These are phyloP conservation scores for Spergularia bocconei DNA, from an alignment of 148 eudicot genomes.

Conservation along the genomic window DNA sequence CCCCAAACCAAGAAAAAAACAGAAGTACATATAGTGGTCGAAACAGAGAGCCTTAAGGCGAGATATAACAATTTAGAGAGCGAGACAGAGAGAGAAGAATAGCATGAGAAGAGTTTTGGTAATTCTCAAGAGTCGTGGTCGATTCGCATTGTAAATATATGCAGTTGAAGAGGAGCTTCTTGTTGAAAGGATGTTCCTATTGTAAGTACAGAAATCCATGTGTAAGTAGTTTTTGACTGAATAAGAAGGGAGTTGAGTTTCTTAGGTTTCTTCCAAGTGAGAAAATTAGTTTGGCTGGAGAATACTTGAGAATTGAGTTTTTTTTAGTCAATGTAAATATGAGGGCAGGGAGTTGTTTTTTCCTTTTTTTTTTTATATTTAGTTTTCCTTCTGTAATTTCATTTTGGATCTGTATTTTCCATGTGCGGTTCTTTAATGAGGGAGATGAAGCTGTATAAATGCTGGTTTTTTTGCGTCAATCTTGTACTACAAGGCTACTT, in stretches of 20 bases:
- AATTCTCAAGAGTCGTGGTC: slow-evolving; percentile 20
- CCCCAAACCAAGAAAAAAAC: neutral
- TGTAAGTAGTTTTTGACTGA: slow-evolving; percentile 32
- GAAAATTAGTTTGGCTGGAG: slow-evolving; percentile 16
- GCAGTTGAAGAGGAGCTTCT: neutral
- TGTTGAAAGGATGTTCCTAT: slow-evolving; percentile 12
- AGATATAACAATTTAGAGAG: slow-evolving; percentile 13
- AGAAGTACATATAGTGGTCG: slow-evolving; percentile 28
- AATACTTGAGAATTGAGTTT: neutral
- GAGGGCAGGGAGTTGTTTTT: neutral
- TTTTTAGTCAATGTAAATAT: slow-evolving; percentile 17
- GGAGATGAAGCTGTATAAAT: slow-evolving; percentile 9
- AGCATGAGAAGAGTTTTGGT: slow-evolving; percentile 38
- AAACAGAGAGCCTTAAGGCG: slow-evolving; percentile 20
- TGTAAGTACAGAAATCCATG: slow-evolving; percentile 34
- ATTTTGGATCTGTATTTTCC: neutral
- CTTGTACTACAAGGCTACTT: neutral
- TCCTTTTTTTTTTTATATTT: too few species aligned
- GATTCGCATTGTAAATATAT: slow-evolving; percentile 47
- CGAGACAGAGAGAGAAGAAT: slow-evolving; percentile 16
- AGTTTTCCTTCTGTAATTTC: neutral
- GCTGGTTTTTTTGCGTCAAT: neutral
- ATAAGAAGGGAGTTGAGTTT: slow-evolving; percentile 23
- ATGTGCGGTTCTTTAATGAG: neutral
- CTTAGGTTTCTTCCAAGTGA: slow-evolving; percentile 13